A percentile compares a stretch with the other conserved stretches of the same genome.
phyloP scores from a whole-genome alignment of 140 eudicot genomes.

The Senecio squalidus region DNA sequence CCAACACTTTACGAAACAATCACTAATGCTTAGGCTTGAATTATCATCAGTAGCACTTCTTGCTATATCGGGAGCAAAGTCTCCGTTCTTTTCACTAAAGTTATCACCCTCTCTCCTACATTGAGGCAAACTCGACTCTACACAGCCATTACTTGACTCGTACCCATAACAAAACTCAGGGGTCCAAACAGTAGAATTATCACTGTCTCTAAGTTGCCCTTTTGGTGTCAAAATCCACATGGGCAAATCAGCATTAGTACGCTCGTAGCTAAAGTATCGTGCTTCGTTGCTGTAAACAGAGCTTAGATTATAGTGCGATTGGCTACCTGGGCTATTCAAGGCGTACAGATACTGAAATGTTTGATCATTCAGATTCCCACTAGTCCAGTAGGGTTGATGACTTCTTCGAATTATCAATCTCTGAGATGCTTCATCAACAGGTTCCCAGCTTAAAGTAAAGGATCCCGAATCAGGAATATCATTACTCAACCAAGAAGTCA shows the following conservation, averaged over 20 bases:
- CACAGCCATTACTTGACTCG: too few species aligned
- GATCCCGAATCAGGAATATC: conserved; percentile 28
- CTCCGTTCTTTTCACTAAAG: conserved; percentile 22
- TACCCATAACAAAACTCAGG: conserved; percentile 45
- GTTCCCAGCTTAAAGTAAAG: conserved; percentile 41
- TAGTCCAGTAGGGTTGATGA: conserved; percentile 37
- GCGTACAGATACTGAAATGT: conserved; percentile 7
- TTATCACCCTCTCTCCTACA: conserved; percentile 26
- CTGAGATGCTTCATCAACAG: conserved; percentile 7
- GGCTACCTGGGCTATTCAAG: conserved; percentile 4
- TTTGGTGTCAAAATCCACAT: too few species aligned
- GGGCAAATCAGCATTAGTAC: conserved; percentile 10
- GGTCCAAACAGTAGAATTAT: background rate
- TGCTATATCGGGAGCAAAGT: conserved; percentile 5
- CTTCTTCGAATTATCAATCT: conserved; percentile 30
- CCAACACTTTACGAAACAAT: conserved; percentile 44
- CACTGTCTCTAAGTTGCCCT: conserved; percentile 25
- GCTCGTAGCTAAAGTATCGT: conserved; percentile 19
- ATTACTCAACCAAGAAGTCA: conserved; percentile 35
- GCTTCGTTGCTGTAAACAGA: conserved; percentile 15
- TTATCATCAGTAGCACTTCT: conserved; percentile 8
- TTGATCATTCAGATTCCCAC: conserved; percentile 23
- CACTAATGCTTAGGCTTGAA: conserved; percentile 37
- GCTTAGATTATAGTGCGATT: conserved; percentile 7
- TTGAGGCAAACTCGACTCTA: conserved; percentile 12